phyloP scores from a whole-genome alignment of 768 basidiomycete genomes.

The Hygrophorus pudorinus region DNA sequence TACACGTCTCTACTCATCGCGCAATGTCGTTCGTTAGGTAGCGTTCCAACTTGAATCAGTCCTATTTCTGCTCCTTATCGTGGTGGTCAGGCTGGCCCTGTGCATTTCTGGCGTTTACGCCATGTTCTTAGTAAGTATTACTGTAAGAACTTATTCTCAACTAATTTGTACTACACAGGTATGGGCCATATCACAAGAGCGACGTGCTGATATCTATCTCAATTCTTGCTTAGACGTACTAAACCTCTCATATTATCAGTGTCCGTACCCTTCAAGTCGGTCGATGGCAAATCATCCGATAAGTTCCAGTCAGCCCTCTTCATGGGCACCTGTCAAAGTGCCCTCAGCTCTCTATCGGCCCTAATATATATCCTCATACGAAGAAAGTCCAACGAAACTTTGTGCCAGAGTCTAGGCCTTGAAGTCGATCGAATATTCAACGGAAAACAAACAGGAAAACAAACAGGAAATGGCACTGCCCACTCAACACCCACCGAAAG shows the following conservation, averaged over 20 bases:
- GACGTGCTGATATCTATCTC: constrained; percentile 41
- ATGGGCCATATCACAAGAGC: constrained; percentile 92
- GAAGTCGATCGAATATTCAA: constrained; percentile 17
- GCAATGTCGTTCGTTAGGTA: constrained; percentile 19
- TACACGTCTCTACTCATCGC: constrained; percentile 12
- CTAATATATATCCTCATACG: constrained; percentile 65
- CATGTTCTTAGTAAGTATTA: constrained; percentile 69
- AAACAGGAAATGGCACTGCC: constrained; percentile 20
- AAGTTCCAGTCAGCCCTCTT: constrained; percentile 84
- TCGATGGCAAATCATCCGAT: constrained; percentile 49
- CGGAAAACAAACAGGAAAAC: constrained; percentile 16
- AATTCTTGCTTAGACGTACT: neutral
- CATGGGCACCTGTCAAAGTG: constrained; percentile 78
- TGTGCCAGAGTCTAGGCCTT: constrained; percentile 56
- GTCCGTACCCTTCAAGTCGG: constrained; percentile 72
- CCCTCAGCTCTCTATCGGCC: constrained; percentile 67
- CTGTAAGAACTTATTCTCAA: constrained; percentile 1
- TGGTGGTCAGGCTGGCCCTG: constrained; percentile 43
- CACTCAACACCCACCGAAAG: constrained; percentile 22
- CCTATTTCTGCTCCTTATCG: neutral
- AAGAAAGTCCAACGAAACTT: constrained; percentile 40
- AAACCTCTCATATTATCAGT: constrained; percentile 31
- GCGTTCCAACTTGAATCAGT: neutral
- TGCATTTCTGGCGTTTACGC: constrained; percentile 88
- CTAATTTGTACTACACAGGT: constrained; percentile 32